A percentile compares a stretch with the other conserved stretches of the same genome.
These are phyloP conservation scores for Physcomitrium patens DNA, from an alignment of 225 moss, liverwort and hornwort genomes.

Conservation along the genomic window DNA sequence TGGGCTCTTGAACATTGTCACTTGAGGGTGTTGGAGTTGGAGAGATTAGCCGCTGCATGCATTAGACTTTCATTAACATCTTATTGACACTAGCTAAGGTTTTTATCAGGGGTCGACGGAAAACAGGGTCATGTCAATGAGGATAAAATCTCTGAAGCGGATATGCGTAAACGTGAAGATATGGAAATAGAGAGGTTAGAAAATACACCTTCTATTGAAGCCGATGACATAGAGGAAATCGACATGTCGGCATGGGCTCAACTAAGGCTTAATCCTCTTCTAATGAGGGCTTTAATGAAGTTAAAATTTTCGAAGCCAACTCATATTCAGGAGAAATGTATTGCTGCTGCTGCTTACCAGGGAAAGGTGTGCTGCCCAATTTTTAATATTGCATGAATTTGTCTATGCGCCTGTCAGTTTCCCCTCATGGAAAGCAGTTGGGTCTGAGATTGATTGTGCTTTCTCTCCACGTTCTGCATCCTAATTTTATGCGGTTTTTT, in stretches of 20 bases:
- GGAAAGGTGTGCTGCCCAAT: constrained; percentile 72
- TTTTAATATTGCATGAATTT: neutral
- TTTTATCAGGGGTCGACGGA: constrained; percentile 10
- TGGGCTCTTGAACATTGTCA: neutral
- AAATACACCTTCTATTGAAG: constrained; percentile 31
- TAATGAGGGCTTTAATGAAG: constrained; percentile 71
- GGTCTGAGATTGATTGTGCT: neutral
- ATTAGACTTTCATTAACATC: neutral
- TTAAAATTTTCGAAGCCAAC: constrained; percentile 81
- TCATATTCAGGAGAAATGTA: constrained; percentile 90
- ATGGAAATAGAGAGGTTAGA: constrained; percentile 51
- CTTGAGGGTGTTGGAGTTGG: neutral
- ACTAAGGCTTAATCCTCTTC: constrained; percentile 81
- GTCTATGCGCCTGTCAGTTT: neutral
- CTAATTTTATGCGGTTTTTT: constrained; percentile 17
- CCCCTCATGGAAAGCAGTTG: neutral
- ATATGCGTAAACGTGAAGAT: constrained; percentile 41
- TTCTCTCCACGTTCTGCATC: neutral
- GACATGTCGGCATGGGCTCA: constrained; percentile 85
- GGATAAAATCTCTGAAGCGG: neutral
- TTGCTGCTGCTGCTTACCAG: constrained; percentile 93
- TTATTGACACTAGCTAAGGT: constrained; percentile 17
- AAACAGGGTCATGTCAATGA: neutral
- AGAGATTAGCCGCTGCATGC: neutral
- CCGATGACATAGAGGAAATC: constrained; percentile 48